Evolutionary conservation across 2,329 filamentous ascomycete species (phyloP), one percentile per base, ranked within the genome.

Genomic region (Epichloe sibirici): DNA sequence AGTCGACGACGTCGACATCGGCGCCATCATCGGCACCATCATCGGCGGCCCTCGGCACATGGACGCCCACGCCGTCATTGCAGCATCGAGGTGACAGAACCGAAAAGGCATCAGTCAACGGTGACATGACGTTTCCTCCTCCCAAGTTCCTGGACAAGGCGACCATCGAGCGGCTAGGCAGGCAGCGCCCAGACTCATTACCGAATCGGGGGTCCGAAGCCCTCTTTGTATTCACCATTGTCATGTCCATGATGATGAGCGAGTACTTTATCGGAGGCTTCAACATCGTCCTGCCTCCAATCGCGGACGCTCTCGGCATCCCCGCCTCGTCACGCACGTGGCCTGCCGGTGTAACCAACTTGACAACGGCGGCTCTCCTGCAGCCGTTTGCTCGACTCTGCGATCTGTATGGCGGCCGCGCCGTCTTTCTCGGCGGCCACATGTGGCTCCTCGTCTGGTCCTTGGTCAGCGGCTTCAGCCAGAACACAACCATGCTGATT

Each of bases 221-320:
- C 4, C 74, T 75, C 23, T 87, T 86, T 61, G 76, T 81, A 61
- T 77, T 79, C 58, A 78, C 79, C 0, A 71, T 85, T 21, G 67
- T 83, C 12, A 75, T 78, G 56, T 83, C 80, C 45, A 82, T 84
- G 69, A 76, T 84, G 55, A 73, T 85, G 59, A 73, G 77, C 58
- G 86, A 90, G 69, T 90, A 84, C 66, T 86, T 85, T 62, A 78
- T 91, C 49, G 86, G 83, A 46, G 88, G 88, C 35, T 93, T 90
- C 65, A 78, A 77, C 54, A 84, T 86, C 57, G 78, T 91, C 28
- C 67, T 90, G 0, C 87, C 88, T 1, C 79, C 79, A 0, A 65
- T 93, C 3, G 72, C 80, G 11, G 62, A 66, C 11, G 74, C 79
- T 1, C 74, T 93, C 4, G 52, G 79, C 40, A 89, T 93, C 42